These are phyloP conservation scores for Aspergillus spinulosporus DNA, from an alignment of 2,329 filamentous ascomycete genomes.

Conservation along the genomic window DNA sequence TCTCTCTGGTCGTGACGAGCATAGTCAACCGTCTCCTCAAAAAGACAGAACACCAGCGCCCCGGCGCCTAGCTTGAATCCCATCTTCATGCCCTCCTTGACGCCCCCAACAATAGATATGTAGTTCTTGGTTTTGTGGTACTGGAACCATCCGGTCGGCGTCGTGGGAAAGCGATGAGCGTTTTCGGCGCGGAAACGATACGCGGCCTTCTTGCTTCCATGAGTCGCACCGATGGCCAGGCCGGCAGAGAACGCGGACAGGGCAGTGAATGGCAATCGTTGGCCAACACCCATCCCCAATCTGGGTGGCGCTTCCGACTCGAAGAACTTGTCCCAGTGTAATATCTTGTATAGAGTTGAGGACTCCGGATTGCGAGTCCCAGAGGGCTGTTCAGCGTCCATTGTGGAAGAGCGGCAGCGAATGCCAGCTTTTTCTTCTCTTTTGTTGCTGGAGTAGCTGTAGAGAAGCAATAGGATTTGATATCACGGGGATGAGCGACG, in stretches of 20 bases:
- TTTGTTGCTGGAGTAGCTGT: neutral
- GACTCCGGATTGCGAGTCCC: slow-evolving; percentile 12
- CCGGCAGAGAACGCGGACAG: slow-evolving; percentile 67
- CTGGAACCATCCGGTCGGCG: slow-evolving; percentile 89
- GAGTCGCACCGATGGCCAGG: slow-evolving; percentile 66
- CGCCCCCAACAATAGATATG: slow-evolving; percentile 72
- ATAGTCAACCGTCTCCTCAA: slow-evolving; percentile 84
- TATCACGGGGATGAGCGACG: neutral
- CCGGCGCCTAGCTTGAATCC: slow-evolving; percentile 70
- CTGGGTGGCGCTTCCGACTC: slow-evolving; percentile 42
- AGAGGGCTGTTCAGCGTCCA: slow-evolving; percentile 18
- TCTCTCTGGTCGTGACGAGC: slow-evolving; percentile 62
- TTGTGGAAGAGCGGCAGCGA: neutral
- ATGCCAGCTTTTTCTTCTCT: no score
- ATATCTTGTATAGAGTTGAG: slow-evolving; percentile 28
- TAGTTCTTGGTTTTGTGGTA: slow-evolving; percentile 99
- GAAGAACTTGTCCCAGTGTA: slow-evolving; percentile 41
- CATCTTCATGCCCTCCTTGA: slow-evolving; percentile 76
- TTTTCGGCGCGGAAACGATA: slow-evolving; percentile 93
- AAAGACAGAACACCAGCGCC: slow-evolving; percentile 72
- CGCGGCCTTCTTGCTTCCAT: slow-evolving; percentile 72
- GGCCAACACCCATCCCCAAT: slow-evolving; percentile 63
- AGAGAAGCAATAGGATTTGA: neutral
- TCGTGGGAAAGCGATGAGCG: slow-evolving; percentile 84
- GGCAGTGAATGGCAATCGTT: slow-evolving; percentile 67